These are phyloP conservation scores for Coix lacrymajobi DNA, from an alignment of 176 grass and related monocot species.

Conservation along the genomic window DNA sequence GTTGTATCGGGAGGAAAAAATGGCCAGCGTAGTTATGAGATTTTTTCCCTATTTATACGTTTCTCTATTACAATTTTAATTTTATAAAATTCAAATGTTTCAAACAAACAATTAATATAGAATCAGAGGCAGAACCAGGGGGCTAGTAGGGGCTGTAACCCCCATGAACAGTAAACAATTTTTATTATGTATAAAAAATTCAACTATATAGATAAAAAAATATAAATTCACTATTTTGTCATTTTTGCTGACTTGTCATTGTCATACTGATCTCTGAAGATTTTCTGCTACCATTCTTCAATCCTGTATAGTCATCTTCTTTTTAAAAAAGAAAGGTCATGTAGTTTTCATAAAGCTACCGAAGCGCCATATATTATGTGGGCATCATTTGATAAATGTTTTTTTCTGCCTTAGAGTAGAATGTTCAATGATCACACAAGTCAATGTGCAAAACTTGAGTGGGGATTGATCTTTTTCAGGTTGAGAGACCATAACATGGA, in stretches of 20 bases:
- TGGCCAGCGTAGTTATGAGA: no score
- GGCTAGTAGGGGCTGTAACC: no score
- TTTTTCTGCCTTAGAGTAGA: neutral
- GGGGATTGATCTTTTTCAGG: slow-evolving; percentile 2
- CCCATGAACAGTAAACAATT: no score
- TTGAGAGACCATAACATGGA: slow-evolving; percentile 11
- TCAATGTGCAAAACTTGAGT: neutral
- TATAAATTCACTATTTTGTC: no score
- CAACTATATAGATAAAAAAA: no score
- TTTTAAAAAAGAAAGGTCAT: neutral
- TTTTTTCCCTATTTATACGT: no score
- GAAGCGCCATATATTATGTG: neutral
- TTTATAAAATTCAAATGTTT: no score
- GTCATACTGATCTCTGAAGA: neutral
- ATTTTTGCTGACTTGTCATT: slow-evolving; percentile 2
- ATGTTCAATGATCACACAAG: neutral
- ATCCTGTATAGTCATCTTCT: neutral
- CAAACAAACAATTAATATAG: no score
- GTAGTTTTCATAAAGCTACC: neutral
- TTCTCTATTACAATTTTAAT: no score
- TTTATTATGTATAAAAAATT: no score
- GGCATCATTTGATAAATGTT: neutral
- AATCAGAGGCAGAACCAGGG: no score
- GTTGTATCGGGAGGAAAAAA: no score
- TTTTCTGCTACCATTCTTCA: neutral